Conservation (phyloP, 352 stramenopile genomes). For the Phytophthora vignae region DNA sequence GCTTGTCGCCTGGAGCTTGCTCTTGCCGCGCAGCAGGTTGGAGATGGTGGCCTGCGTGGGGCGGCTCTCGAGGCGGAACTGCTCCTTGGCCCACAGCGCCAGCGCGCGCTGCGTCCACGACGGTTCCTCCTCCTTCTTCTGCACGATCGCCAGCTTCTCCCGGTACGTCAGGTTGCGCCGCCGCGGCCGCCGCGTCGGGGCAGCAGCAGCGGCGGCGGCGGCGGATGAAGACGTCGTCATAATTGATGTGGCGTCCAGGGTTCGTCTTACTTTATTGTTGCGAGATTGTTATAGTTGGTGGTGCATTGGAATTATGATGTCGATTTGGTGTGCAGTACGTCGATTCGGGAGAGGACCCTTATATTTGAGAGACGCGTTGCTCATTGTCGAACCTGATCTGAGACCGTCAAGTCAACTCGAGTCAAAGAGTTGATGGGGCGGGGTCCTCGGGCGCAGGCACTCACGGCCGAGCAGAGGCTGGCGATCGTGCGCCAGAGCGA, state of each 20-base stretch:
- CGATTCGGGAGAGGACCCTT: no score
- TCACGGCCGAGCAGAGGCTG: slow-evolving; percentile 75
- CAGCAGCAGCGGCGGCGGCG: no score
- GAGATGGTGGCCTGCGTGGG: slow-evolving; percentile 77
- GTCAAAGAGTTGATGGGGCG: neutral
- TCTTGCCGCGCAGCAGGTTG: slow-evolving; percentile 59
- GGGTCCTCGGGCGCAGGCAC: neutral
- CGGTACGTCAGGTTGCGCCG: slow-evolving; percentile 71
- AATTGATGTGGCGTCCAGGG: no score
- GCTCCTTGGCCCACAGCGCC: slow-evolving; percentile 60
- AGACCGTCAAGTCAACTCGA: no score
- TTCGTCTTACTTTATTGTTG: no score
- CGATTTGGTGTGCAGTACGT: no score
- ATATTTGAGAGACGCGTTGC: no score
- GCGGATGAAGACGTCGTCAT: no score
- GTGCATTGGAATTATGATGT: no score
- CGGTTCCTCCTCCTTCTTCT: slow-evolving; percentile 62
- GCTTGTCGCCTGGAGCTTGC: slow-evolving; percentile 51
- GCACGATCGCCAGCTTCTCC: slow-evolving; percentile 65
- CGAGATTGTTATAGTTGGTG: no score
- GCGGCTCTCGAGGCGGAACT: slow-evolving; percentile 53
- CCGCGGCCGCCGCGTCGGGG: neutral
- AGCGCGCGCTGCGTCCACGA: slow-evolving; percentile 63
- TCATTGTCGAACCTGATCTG: no score
- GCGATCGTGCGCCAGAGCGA: slow-evolving; percentile 75